Evolutionary conservation across 176 grass and related monocot genomes (phyloP).

Genomic region (Triticum monococcum): DNA sequence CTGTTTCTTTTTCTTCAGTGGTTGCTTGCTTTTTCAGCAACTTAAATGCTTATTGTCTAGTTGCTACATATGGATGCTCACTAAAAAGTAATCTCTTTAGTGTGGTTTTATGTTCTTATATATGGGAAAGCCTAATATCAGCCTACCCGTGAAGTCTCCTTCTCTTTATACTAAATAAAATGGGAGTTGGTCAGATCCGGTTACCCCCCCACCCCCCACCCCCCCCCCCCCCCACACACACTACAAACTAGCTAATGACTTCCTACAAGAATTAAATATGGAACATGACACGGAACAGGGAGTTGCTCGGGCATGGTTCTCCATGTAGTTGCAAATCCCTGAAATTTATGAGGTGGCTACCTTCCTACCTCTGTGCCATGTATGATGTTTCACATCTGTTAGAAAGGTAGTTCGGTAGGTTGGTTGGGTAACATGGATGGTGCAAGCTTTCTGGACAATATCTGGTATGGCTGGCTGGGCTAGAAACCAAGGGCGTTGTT

Average conservation of each 20-base stretch:
- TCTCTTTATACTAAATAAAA: background rate
- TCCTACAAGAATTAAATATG: too few species aligned
- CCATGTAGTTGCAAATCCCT: too few species aligned
- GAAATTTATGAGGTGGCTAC: too few species aligned
- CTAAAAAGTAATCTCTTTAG: background rate
- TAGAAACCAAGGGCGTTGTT: background rate
- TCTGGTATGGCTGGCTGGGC: slow-evolving; percentile 13
- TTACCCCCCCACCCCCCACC: too few species aligned
- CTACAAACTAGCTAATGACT: too few species aligned
- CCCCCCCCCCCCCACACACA: too few species aligned
- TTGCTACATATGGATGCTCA: background rate
- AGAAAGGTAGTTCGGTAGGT: background rate
- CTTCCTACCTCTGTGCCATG: background rate
- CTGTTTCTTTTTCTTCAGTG: background rate
- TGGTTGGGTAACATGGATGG: background rate
- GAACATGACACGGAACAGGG: too few species aligned
- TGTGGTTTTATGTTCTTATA: background rate
- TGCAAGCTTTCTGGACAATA: background rate
- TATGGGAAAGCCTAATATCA: background rate
- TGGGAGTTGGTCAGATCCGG: too few species aligned
- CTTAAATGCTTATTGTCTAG: background rate
- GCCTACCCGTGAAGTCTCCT: background rate
- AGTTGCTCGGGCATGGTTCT: too few species aligned
- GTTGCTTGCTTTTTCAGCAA: background rate
- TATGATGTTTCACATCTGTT: background rate